Evolutionary conservation across 176 grass and related monocot genomes (phyloP), one percentile per base, ranked within the genome.

Genomic region (Puya raimondii): DNA sequence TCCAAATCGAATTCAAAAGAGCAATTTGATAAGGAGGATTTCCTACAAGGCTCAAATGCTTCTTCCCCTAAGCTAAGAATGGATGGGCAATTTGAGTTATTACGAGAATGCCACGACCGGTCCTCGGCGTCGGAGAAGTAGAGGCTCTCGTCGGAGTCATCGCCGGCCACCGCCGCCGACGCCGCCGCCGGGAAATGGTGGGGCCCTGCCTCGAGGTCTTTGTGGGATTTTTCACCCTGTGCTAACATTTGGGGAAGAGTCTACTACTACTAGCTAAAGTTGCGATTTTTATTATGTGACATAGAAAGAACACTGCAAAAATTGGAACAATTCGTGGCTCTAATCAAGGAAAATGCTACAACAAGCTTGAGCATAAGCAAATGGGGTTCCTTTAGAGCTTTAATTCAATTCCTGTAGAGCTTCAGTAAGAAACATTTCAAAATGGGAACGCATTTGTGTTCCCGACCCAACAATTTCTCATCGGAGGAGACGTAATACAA

Each of bases 51-150:
- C 51, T 49, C 88, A 25, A 26, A 63, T 47, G 51, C 51, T 15
- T 67, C 81, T 49, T 80, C 77, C 12, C 68, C 18, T 51, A 80
- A 64, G 53, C 17, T 79, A 2, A 9, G 66, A 61, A 21, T 12
- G 12, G 75, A 69, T 20, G 52, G 20, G 57, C 77, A 74, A 15
- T 73, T 59, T 27, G 91, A 86, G 72, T 57, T 67, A 21, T 78
- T 72, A 18, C 70, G 82, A 29, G 88, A 91, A 56, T 74, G 88
- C 91, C 78, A 91, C 0, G 88, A 73, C 49, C 74, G 72, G 79
- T 91, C 85, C 53, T 91, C 85, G 2, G 88, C 88, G 68, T 96
- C 91, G 42, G 88, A 82, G 75, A 86, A 96, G 53, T 85, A 83
- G 78, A 82, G 80, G 80, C 78, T 96, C 11, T 65, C 83, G 26